Evolutionary conservation across 192 early-diverging fungal species (phyloP), one percentile per base, ranked within the genome.

Genomic region (Mortierella claussenii): DNA sequence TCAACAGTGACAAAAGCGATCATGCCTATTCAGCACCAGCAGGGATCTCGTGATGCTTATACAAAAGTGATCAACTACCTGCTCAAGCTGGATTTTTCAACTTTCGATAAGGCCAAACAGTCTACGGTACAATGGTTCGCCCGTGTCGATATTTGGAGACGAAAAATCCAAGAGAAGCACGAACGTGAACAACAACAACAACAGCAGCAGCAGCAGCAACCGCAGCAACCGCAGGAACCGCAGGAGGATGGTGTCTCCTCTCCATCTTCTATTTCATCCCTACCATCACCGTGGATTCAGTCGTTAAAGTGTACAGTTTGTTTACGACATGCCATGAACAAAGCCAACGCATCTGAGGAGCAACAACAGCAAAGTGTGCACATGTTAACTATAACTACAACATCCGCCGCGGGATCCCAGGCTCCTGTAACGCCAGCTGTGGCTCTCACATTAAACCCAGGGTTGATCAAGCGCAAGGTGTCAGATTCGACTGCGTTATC

Each of bases 41-140:
- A 52, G n/a, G 52, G 57, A 44, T 28, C 58, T 2, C 26, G 31
- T 24, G n/a, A 28, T 0, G 26, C 32, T 4, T 76, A 76, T 30
- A 76, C 73, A 33, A 60, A 59, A 20, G 58, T 56, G 28, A 62
- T 76, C 52, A 76, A 76, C 10, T 55, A 40, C 17, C 42, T 76
- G 37, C 47, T 76, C 2, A 32, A 30, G 7, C 53, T 76, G 2
- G 56, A 76, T 27, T 76, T 76, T 8, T 60, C 63, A 10, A 76
- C 64, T 1, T 11, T 54, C 15, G 59, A 61, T 12, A 1, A 4
- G 2, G 33, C 64, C 3, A 24, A 33, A 3, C 47, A 34, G 0
- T 76, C 73, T 3, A 76, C 73, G 0, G 18, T 2, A 13, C 40
- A 26, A 15, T 76, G 73, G 73, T 27, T 30, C 15, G 21, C 48